These are phyloP conservation scores for Leptographium radiaticola DNA, from an alignment of 2,329 filamentous ascomycete genomes.

Conservation along the genomic window DNA sequence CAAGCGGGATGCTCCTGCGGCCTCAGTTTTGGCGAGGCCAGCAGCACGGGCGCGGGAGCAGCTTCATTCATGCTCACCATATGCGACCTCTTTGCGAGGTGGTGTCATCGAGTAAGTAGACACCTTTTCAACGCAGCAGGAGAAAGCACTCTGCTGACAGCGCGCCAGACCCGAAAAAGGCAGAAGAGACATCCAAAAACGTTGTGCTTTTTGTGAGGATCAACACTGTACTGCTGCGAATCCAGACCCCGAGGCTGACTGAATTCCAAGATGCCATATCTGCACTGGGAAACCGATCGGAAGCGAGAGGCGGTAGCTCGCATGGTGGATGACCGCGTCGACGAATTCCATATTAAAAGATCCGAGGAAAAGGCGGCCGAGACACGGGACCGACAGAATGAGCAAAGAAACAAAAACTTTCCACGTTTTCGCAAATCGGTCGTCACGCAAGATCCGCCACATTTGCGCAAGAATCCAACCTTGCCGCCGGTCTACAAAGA, in stretches of 20 bases:
- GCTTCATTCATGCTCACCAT: slow-evolving; percentile 20
- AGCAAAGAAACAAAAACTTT: background rate
- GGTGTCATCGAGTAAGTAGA: slow-evolving; percentile 16
- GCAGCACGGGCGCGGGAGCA: slow-evolving; percentile 14
- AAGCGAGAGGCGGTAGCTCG: slow-evolving; percentile 16
- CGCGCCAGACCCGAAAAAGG: background rate
- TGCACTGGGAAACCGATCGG: slow-evolving; percentile 27
- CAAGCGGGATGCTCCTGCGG: slow-evolving; percentile 15
- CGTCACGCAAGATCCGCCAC: background rate
- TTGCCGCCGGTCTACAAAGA: background rate
- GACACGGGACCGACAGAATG: background rate
- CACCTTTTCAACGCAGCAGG: background rate
- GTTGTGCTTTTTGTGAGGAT: slow-evolving; percentile 19
- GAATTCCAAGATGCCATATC: slow-evolving; percentile 22
- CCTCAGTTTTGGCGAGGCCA: slow-evolving; percentile 22
- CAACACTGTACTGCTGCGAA: background rate
- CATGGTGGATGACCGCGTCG: slow-evolving; percentile 14
- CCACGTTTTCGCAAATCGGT: no score
- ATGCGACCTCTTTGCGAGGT: slow-evolving; percentile 21
- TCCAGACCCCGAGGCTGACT: background rate
- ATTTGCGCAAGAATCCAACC: background rate
- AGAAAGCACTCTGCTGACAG: background rate
- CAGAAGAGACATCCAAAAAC: slow-evolving; percentile 10
- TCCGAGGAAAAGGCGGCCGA: background rate
- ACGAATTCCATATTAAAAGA: background rate